Base-by-base conservation (phyloP, 2,329 filamentous ascomycete species). In the Thermoascus crustaceus region DNA sequence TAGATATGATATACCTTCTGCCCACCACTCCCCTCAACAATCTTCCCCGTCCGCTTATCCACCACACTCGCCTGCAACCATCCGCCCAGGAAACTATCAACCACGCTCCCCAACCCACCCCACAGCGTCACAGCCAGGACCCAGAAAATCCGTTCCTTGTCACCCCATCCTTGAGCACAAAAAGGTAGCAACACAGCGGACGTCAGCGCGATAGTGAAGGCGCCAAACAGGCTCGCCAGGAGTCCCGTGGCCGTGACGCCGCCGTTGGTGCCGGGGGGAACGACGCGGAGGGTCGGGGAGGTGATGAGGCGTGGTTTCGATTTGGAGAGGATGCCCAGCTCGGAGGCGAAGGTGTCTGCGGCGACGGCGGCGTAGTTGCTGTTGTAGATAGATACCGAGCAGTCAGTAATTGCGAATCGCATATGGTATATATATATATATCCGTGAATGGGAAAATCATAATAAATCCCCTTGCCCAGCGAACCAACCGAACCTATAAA, bases 281-380 rank as follows among this genome's bases (percentile, higher is more conserved):
- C 91, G 44, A 76, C 73, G 40, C 83, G 80, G 52, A 91, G 72
- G 4, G 65, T 78, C 10, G 73, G 77, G 9, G 84, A 88, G 3
- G 86, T 95, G 55, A 98, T 89, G 23, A 98, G 75, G 22, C 88
- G 78, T 6, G 91, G 91, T 29, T 76, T 67, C 16, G 73, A 73
- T 40, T 72, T 76, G 5, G 88, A 82, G 8, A 98, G 71, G 38
- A 98, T 98, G 9, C 91, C 91, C 13, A 98, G 78, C 66, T 98
- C 91, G 7, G 87, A 94, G 38, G 84, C 88, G 58, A 95, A 91
- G 0, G 91, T 98, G 59, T 98, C 91, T 32, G 89, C 85, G 13
- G 86, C 79, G 7, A 94, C 87, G 32, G 85, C 85, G 17, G 87
- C 89, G 54, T 98, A 98, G 64, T 94, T 89, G 26, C 61, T 65